Base-by-base conservation (phyloP, 2,329 filamentous ascomycete species). In the Alternaria atra region DNA sequence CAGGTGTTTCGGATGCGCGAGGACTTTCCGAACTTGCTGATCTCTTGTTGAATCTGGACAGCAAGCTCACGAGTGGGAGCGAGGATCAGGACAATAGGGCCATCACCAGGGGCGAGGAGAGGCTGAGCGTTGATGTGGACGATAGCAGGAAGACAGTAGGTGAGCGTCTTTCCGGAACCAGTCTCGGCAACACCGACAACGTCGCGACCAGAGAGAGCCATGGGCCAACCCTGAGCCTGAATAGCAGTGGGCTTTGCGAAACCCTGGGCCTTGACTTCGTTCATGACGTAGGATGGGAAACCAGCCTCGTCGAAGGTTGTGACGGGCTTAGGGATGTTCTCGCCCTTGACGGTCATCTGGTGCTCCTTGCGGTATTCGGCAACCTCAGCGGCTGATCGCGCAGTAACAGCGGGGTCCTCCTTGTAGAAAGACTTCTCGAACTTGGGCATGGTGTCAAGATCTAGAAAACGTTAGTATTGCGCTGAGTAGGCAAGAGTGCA, bases 341-440 rank as follows among this genome's bases (percentile, higher is more conserved):
- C 83, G 65, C 95, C 95, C 73, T 90, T 85, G 56, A 98, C 86
- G 46, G 93, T 87, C 81, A 99, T 97, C 75, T 92, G 86, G 75
- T 95, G 89, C 76, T 92, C 88, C 76, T 88, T 89, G 77, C 95
- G 91, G 86, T 97, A 99, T 57, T 89, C 91, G 29, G 94, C 91
- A 59, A 99, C 91, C 65, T 98, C 94, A 58, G 87, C 87, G 42
- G 87, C 79, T 12, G 92, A 89, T 75, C 95, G 92, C 73, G 81
- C 84, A 64, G 89, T 82, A 63, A 99, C 94, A 61, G 88, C 88
- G 32, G 90, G 86, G 77, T 95, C 90, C 83, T 98, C 95, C 85
- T 98, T 97, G 88, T 99, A 99, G 84, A 99, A 99, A 8, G 92
- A 94, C 84, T 99, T 99, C 80, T 99, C 95, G 83, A 99, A 99